Percentiles rank a stretch among this genome's conserved stretches.
These are phyloP conservation scores for Senna tora DNA, from an alignment of 306 rosid genomes.

Conservation along the genomic window DNA sequence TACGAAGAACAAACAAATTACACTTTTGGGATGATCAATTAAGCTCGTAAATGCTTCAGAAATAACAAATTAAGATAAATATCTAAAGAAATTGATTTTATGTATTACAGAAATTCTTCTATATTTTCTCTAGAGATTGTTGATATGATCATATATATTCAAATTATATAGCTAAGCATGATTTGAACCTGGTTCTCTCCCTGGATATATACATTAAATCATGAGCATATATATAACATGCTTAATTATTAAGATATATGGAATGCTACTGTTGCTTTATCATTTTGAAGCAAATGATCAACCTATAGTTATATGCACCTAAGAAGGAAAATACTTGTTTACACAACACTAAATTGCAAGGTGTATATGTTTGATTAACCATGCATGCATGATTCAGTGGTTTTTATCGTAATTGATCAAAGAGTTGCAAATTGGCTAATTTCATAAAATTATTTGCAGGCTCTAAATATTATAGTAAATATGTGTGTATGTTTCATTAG, in stretches of 20 bases:
- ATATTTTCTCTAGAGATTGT: background rate
- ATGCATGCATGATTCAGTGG: background rate
- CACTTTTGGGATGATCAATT: constrained; percentile 21
- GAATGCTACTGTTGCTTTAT: too few relatives aligned
- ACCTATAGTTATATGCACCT: too few relatives aligned
- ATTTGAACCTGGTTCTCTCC: background rate
- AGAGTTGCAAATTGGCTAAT: background rate
- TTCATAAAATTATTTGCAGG: background rate
- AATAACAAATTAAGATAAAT: too few relatives aligned
- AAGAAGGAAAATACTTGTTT: too few relatives aligned
- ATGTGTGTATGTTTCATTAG: background rate
- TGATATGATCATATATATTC: constrained; percentile 1
- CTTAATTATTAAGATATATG: too few relatives aligned
- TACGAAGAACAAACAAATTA: constrained; percentile 35
- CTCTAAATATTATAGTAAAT: background rate
- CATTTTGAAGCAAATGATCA: too few relatives aligned
- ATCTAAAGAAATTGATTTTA: too few relatives aligned
- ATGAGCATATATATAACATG: too few relatives aligned
- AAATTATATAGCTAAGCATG: background rate
- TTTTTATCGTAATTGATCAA: constrained; percentile 18
- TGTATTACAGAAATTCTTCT: background rate
- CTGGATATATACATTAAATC: background rate
- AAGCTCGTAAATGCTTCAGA: constrained; percentile 22
- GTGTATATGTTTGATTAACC: background rate
- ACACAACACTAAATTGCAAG: background rate